phyloP scores from a whole-genome alignment of 257 asterid species.

The Nicotiana undulata region DNA sequence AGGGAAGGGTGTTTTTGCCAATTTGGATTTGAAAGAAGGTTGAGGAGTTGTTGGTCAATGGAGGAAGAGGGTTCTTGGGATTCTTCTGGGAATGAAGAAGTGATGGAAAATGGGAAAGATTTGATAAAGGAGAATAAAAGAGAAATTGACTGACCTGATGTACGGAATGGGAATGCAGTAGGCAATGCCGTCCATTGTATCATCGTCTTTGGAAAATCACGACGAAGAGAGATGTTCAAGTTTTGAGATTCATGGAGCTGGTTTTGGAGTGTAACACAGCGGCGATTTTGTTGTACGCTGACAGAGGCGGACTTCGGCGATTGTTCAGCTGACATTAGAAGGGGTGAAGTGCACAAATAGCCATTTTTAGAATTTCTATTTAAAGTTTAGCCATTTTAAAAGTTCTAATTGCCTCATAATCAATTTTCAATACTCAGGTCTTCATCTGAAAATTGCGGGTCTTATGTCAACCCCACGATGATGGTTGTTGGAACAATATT shows the following conservation, averaged over 20 bases:
- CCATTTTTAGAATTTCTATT: background rate
- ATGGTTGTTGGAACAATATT: too few species aligned
- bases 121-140: background rate
- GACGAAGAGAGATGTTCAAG: background rate
- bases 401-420: background rate
- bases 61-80: background rate
- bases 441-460: too few species aligned
- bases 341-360: background rate
- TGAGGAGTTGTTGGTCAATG: slow-evolving; percentile 34
- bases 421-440: too few species aligned
- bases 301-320: background rate
- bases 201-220: background rate
- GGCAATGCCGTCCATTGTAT: background rate
- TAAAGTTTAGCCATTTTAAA: background rate
- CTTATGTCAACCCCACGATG: too few species aligned
- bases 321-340: background rate
- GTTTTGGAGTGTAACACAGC: background rate
- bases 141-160: slow-evolving; percentile 5
- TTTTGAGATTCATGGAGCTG: background rate
- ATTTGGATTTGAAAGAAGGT: slow-evolving; percentile 43
- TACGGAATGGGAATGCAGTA: background rate
- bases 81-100: background rate
- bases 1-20: slow-evolving; percentile 63
- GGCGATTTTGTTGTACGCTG: background rate
- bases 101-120: background rate